Conservation (phyloP, 2,329 filamentous ascomycete genomes). For the Fusarium annulatum region DNA sequence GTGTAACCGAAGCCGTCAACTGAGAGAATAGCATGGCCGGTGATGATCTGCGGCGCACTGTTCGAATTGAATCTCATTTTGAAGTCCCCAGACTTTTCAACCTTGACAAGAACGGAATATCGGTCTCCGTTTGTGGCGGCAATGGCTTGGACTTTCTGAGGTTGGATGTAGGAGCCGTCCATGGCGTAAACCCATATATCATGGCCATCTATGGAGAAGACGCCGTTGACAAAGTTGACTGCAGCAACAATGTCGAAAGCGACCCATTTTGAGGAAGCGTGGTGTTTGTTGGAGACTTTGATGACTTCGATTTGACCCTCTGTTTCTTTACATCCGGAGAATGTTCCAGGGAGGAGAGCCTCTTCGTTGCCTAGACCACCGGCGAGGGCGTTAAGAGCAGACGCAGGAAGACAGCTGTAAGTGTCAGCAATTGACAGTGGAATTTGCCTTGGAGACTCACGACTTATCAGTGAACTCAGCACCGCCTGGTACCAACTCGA, state of each 20-base stretch:
- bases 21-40: conserved; percentile 61
- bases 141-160: conserved; percentile 61
- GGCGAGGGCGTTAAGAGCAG: conserved; percentile 53
- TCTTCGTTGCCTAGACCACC: conserved; percentile 47
- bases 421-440: background rate
- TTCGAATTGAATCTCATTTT: conserved; percentile 64
- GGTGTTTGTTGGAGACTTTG: conserved; percentile 50
- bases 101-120: conserved; percentile 62
- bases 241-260: conserved; percentile 67
- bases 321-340: conserved; percentile 61
- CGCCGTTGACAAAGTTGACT: conserved; percentile 57
- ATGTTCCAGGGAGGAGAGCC: conserved; percentile 56
- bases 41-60: conserved; percentile 64
- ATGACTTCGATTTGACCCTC: conserved; percentile 58
- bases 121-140: conserved; percentile 62
- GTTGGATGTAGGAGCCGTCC: conserved; percentile 65
- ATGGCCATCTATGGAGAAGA: conserved; percentile 63
- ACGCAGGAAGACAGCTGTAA: conserved; percentile 44
- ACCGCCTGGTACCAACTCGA: conserved; percentile 45
- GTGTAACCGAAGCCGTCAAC: conserved; percentile 42
- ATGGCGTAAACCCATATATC: conserved; percentile 65
- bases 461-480: conserved; percentile 55
- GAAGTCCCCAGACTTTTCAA: conserved; percentile 61
- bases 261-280: conserved; percentile 54
- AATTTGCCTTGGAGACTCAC: conserved; percentile 34